Evolutionary conservation across 129 eudicot species (phyloP), one percentile per base, ranked within the genome.

Genomic region (Cynara cardunculus): DNA sequence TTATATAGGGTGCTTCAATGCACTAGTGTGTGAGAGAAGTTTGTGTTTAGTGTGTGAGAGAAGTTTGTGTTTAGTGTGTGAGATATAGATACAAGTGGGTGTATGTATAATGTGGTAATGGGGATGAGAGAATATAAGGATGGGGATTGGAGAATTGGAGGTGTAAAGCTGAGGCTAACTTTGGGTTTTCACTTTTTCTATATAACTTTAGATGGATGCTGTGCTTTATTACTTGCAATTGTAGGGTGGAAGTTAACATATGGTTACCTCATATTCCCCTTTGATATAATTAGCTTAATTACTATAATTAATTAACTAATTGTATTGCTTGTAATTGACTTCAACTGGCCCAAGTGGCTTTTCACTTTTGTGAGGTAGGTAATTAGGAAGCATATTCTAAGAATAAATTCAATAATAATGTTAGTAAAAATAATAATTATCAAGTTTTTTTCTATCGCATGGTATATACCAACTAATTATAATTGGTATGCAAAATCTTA

Each of bases 121-220:
- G 81, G 75, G 37, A 69, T 26, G 37, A 76, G 78, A 71, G 86
- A 76, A 76, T 82, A 82, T 82, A 77, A 56, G 86, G 81, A 82
- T 77, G 30, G 82, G 21, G 78, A 82, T 82, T 76, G 78, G 77
- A 82, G 73, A 69, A 76, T 49, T 32, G 73, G 73, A 82, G 78
- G 82, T 82, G 86, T 76, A 82, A 82, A 76, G 82, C 5, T 76
- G 68, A 70, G 72, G 74, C 28, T 35, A 68, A 59, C 85, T 76
- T 76, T 76, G 31, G 31, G 25, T 18, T 56, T 56, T 56, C 65
- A 56, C 65, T 56, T 72, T 72, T 78, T 82, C 73, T 31, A 28
- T 76, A 21, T 76, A 28, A 34, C 78, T 76, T 82, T 65, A 75
- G 76, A 71, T 82, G 31, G 77, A 82, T 75, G 59, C 80, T 49